Evolutionary conservation across 2,329 filamentous ascomycete genomes (phyloP).

Genomic region (Fusarium sp.): DNA sequence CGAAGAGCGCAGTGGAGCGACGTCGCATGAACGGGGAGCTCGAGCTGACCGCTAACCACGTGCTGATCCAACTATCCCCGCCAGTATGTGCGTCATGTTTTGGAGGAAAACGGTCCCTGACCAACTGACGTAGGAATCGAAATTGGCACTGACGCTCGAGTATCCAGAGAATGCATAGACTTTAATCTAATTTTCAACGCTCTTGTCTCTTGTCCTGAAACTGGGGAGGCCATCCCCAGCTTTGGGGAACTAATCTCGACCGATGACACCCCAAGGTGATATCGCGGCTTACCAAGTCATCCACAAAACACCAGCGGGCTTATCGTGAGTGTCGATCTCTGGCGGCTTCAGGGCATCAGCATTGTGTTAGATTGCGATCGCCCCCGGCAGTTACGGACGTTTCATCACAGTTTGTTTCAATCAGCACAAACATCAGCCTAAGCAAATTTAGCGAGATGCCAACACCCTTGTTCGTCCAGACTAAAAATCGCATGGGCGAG

Average conservation of each 20-base stretch:
- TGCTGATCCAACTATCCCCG: background rate
- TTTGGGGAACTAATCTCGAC: background rate
- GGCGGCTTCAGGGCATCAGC: background rate
- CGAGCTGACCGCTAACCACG: background rate
- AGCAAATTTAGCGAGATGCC: background rate
- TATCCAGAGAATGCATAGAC: background rate
- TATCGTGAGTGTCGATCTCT: conserved; percentile 6
- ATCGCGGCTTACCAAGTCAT: conserved; percentile 1
- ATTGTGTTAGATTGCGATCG: conserved; percentile 24
- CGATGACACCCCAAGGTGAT: conserved; percentile 7
- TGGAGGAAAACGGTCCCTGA: background rate
- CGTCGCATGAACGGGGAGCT: conserved; percentile 9
- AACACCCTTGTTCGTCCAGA: background rate
- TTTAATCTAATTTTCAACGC: background rate
- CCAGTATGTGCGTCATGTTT: background rate
- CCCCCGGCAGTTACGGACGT: conserved; percentile 22
- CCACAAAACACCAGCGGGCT: background rate
- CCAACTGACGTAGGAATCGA: background rate
- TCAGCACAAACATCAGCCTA: background rate
- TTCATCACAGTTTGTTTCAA: conserved; percentile 18
- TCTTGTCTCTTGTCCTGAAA: background rate
- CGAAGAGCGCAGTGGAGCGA: conserved; percentile 2
- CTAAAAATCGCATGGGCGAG: background rate
- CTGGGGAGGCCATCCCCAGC: background rate
- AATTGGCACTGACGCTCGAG: background rate